phyloP scores from a whole-genome alignment of 139 green algal species.

The Dunaliella primolecta region DNA sequence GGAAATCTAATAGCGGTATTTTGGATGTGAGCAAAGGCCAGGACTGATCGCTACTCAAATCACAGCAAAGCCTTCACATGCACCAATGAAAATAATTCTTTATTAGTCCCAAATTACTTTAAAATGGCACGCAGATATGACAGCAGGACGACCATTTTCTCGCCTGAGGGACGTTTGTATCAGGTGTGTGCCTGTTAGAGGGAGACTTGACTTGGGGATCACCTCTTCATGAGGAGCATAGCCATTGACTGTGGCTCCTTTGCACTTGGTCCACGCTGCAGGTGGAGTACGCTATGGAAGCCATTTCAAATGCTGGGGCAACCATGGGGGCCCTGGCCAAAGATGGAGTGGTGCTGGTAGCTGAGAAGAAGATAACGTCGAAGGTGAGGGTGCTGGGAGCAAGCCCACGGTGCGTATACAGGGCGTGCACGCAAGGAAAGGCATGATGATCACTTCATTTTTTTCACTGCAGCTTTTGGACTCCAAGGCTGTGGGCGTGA shows the following conservation, averaged over 20 bases:
- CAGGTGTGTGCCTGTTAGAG: slow-evolving; percentile 7
- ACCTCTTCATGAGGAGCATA: no score
- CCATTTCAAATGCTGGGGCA: slow-evolving; percentile 95
- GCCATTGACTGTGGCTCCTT: no score
- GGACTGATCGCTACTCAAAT: no score
- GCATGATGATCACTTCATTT: background rate
- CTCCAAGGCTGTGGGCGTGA: slow-evolving; percentile 82
- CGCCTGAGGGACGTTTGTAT: slow-evolving; percentile 93
- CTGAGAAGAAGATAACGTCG: slow-evolving; percentile 97
- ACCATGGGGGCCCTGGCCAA: slow-evolving; percentile 87
- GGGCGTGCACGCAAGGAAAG: background rate
- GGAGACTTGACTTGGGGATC: background rate
- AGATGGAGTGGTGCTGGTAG: slow-evolving; percentile 91
- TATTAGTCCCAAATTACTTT: no score
- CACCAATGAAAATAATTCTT: no score
- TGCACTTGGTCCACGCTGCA: slow-evolving; percentile 35
- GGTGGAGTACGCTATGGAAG: slow-evolving; percentile 98
- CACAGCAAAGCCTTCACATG: no score
- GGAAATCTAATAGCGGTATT: no score
- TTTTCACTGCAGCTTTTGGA: slow-evolving; percentile 77
- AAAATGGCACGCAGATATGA: slow-evolving; percentile 80
- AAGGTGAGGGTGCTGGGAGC: slow-evolving; percentile 62
- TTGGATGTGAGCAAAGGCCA: no score
- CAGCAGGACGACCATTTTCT: slow-evolving; percentile 96
- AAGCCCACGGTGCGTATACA: no score